phyloP scores from a whole-genome alignment of 164 flowering plant species.

The Annona cherimola region DNA sequence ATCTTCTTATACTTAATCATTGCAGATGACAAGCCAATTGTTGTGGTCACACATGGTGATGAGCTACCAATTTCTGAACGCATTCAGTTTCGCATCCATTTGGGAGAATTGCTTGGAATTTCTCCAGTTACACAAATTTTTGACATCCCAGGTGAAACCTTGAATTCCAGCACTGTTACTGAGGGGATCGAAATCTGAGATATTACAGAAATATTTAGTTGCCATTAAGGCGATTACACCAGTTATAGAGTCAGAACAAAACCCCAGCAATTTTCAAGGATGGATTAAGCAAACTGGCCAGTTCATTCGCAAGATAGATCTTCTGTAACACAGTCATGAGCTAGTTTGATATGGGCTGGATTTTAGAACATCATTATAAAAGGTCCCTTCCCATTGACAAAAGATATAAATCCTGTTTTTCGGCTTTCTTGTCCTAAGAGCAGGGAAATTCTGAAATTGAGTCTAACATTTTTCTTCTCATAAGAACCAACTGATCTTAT shows the following conservation, averaged over 20 bases:
- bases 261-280: too few species aligned
- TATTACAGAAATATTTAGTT: background rate
- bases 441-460: background rate
- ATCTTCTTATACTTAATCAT: background rate
- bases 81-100: conserved; percentile 44
- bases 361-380: too few species aligned
- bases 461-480: too few species aligned
- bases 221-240: too few species aligned
- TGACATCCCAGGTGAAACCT: conserved; percentile 74
- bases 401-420: background rate
- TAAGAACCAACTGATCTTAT: too few species aligned
- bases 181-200: background rate
- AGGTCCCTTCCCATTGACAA: too few species aligned
- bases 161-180: background rate
- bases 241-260: too few species aligned
- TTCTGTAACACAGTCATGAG: too few species aligned
- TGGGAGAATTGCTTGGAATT: conserved; percentile 71
- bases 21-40: conserved; percentile 81
- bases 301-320: too few species aligned
- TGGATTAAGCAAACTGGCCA: too few species aligned
- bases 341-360: too few species aligned
- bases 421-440: background rate
- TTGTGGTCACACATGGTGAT: conserved; percentile 82
- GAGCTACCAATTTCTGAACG: conserved; percentile 56
- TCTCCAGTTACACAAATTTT: conserved; percentile 69